Base-by-base conservation (phyloP, 108 stramenopile genomes). In the Ochromonas danica region DNA sequence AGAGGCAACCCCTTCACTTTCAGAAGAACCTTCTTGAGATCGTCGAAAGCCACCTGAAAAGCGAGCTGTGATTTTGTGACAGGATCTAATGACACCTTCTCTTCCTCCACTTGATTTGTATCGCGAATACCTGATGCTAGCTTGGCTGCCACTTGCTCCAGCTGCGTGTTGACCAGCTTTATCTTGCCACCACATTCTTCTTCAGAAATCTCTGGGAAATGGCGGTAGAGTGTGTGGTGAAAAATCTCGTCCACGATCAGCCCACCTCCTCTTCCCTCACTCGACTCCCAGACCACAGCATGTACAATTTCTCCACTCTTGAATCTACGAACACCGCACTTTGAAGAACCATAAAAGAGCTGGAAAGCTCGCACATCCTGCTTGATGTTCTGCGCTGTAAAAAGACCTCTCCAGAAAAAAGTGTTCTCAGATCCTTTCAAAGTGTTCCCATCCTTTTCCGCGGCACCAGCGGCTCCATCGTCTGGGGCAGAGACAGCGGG, bases 281-380 rank as follows among this genome's bases (percentile, higher is more conserved):
- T 22, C 17, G 10, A 10, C 22, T 57, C 51, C 51, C 71, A 81
- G 0, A 77, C 81, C 0, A 71, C 81, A 30, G 72, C 31, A 62
- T 81, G 74, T 1, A 75, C 43, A 40, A 81, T 77, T 40, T 71
- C 33, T 17, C 81, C 74, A 43, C 77, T 74, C 39, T 81, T 81
- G 39, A 81, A 81, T 35, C 81, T 40, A 22, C 81, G 72, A n/a
- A 81, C n/a, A n/a, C n/a, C n/a, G n/a, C n/a, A n/a, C n/a, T n/a
- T n/a, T n/a, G n/a, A n/a, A n/a, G n/a, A n/a, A n/a, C n/a, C n/a
- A n/a, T n/a, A n/a, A n/a, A n/a, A n/a, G n/a, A n/a, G n/a, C n/a
- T n/a, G n/a, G n/a, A n/a, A n/a, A n/a, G n/a, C n/a, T n/a, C n/a
- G n/a, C n/a, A n/a, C n/a, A n/a, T n/a, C n/a, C n/a, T n/a, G n/a